Base-by-base conservation (phyloP, 1,284 basidiomycete species). In the Golubevia pallescens region DNA sequence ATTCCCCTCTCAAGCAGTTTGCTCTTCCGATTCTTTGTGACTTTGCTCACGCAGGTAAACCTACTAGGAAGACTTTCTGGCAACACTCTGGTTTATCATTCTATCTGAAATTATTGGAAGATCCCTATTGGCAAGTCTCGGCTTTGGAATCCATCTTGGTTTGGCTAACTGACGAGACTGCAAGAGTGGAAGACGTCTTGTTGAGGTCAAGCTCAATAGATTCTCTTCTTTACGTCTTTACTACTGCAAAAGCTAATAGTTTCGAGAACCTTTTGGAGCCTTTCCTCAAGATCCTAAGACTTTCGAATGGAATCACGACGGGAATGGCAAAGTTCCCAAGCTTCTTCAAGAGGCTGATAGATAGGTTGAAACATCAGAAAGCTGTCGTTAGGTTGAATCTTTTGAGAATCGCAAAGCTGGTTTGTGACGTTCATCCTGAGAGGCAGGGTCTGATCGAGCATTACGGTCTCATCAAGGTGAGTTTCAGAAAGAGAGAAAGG, bases 21-120 rank as follows among this genome's bases (percentile, higher is more conserved):
- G 78, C 78, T 4, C 65, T 80, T 52, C 78, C 78, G 5, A 77
- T 79, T 57, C 58, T 80, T 60, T 80, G 78, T 65, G 78, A 80
- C 62, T 71, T 80, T 61, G 78, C 77, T 2, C 77, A 80, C 56
- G 74, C 76, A 13, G 72, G 74, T 60, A 80, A 80, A 60, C 70
- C 75, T 16, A 79, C 77, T 8, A 64, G 77, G 32, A 77, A 80
- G 67, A 69, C 70, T 67, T 71, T 79, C 32, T 77, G 73, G 75
- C 76, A 77, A 61, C 75, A 80, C 55, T 57, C 65, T 5, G 78
- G 77, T 13, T 65, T 80, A 21, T 65, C 70, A 2, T 80, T 78
- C 59, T 80, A 77, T 62, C 73, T 80, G 60, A 66, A 75, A 62
- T 64, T 80, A 52, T 72, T 80, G 42, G 73, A 75, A 19, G 77